Conservation (phyloP, 139 green algal species). For the Astrephomene gubernaculifera region DNA sequence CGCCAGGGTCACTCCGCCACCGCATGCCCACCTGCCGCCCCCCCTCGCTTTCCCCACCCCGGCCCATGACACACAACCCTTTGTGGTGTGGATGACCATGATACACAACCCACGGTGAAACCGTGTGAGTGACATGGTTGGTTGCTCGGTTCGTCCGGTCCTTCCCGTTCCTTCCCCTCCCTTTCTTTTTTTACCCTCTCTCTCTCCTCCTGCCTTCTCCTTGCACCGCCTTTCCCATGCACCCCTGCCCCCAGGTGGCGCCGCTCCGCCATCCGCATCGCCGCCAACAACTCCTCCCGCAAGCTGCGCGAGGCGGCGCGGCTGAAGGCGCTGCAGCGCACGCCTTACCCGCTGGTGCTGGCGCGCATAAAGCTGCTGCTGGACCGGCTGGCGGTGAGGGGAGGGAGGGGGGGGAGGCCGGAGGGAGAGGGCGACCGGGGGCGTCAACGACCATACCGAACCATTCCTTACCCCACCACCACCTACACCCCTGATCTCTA, state of each 20-base stretch:
- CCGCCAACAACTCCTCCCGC: conserved; percentile 24
- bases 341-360: conserved; percentile 68
- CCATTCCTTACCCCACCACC: too few species aligned
- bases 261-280: conserved; percentile 39
- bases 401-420: background rate
- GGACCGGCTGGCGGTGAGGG: conserved; percentile 44
- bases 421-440: background rate
- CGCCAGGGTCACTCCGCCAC: too few species aligned
- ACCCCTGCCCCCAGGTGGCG: conserved; percentile 16
- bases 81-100: too few species aligned
- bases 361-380: conserved; percentile 63
- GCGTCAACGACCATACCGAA: too few species aligned
- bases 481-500: too few species aligned
- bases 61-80: too few species aligned
- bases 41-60: too few species aligned
- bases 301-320: conserved; percentile 46
- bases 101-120: too few species aligned
- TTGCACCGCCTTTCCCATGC: background rate
- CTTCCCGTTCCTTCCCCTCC: background rate
- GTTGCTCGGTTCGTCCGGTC: too few species aligned
- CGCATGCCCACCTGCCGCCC: too few species aligned
- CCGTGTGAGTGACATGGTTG: too few species aligned
- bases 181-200: background rate
- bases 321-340: conserved; percentile 65
- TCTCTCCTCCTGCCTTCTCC: background rate